These are phyloP conservation scores for Suillus spraguei DNA, from an alignment of 768 basidiomycete genomes.

Conservation along the genomic window DNA sequence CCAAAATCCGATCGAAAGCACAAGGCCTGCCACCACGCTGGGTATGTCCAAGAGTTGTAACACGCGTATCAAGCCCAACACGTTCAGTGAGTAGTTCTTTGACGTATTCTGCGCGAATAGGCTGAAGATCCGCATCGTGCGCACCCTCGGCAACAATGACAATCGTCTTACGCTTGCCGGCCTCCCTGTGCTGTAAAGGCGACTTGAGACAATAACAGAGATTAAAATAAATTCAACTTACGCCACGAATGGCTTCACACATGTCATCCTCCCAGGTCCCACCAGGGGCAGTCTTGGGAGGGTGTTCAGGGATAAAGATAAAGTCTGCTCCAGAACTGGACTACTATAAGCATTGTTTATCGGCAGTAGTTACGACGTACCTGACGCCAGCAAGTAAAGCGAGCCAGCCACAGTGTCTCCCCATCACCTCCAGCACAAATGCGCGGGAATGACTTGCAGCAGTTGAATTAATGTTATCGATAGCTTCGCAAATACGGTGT, in stretches of 20 bases:
- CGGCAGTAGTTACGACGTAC: conserved; percentile 40
- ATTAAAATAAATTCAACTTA: conserved; percentile 38
- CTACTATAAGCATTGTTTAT: conserved; percentile 15
- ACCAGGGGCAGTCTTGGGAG: conserved; percentile 63
- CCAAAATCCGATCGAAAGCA: conserved; percentile 90
- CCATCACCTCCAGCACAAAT: conserved; percentile 99
- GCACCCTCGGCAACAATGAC: conserved; percentile 99
- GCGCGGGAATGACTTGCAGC: conserved; percentile 95
- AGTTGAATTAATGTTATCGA: conserved; percentile 98
- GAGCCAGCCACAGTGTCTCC: conserved; percentile 99
- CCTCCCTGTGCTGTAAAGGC: conserved; percentile 71
- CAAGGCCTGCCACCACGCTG: conserved; percentile 95
- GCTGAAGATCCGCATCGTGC: conserved; percentile 81
- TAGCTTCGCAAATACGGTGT: conserved; percentile 95
- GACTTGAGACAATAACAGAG: neutral
- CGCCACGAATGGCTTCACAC: conserved; percentile 82
- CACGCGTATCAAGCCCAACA: conserved; percentile 91
- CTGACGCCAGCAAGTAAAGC: conserved; percentile 92
- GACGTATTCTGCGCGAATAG: conserved; percentile 90
- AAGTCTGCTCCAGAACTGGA: conserved; percentile 89
- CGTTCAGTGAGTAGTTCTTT: conserved; percentile 86
- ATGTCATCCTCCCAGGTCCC: conserved; percentile 83
- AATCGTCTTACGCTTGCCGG: conserved; percentile 97
- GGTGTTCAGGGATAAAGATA: conserved; percentile 95
- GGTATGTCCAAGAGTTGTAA: conserved; percentile 96